Percentiles rank a stretch among this genome's conserved stretches.
Evolutionary conservation across 495 filamentous ascomycete genomes (phyloP).

Genomic region (Penicillium silybi): DNA sequence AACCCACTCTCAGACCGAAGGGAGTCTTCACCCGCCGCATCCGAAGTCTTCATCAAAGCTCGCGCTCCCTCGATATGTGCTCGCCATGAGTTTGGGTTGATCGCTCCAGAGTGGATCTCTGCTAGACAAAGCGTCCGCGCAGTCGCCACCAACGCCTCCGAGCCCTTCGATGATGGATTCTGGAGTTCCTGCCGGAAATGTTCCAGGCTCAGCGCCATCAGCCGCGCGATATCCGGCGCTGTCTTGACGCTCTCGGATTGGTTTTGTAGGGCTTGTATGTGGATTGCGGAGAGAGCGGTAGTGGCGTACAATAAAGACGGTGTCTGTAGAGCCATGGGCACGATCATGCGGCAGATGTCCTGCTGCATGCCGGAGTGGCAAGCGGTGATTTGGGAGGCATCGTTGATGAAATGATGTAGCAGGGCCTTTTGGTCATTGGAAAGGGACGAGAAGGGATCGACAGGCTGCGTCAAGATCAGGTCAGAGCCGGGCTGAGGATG

Average conservation of each 20-base stretch:
- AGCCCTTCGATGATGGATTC: conserved; percentile 31
- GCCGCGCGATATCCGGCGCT: conserved; percentile 40
- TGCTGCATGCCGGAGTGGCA: conserved; percentile 45
- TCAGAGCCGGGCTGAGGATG: conserved; percentile 17
- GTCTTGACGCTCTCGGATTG: conserved; percentile 42
- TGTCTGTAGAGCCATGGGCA: conserved; percentile 46
- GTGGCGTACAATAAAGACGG: conserved; percentile 46
- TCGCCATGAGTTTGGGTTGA: conserved; percentile 45
- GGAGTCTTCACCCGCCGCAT: conserved; percentile 24
- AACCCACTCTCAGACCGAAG: conserved; percentile 34
- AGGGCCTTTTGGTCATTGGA: conserved; percentile 37
- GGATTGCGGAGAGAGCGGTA: conserved; percentile 45
- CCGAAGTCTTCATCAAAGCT: conserved; percentile 37
- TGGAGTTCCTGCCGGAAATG: conserved; percentile 45
- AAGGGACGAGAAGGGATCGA: conserved; percentile 43
- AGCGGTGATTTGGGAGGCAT: conserved; percentile 45
- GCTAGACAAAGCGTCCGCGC: conserved; percentile 47
- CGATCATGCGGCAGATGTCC: conserved; percentile 45
- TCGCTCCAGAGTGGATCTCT: conserved; percentile 47
- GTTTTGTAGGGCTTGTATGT: conserved; percentile 42
- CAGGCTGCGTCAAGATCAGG: conserved; percentile 26
- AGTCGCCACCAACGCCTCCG: conserved; percentile 43
- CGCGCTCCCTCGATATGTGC: conserved; percentile 45
- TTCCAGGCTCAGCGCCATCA: conserved; percentile 44
- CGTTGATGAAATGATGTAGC: conserved; percentile 44